Evolutionary conservation across 345 rosid species (phyloP), one percentile per base, ranked within the genome.

Genomic region (Brassica incana): DNA sequence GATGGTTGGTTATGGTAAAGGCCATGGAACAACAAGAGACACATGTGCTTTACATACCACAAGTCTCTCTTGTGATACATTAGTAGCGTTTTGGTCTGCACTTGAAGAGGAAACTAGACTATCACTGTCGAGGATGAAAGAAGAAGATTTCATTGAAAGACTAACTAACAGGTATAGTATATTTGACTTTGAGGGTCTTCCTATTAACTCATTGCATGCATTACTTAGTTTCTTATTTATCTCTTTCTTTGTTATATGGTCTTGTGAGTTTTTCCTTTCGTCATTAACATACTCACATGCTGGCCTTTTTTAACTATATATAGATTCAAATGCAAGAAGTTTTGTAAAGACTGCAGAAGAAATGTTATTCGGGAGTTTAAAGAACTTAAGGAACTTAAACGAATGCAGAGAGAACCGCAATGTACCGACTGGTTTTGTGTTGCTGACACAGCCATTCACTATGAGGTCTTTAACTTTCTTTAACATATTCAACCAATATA

Each of bases 271-370:
- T 50, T 45, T 12, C 64, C 12, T 79, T 60, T 43, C 72, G 27
- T 36, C 54, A 27, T 40, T 80, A 71, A 75, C 50, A 64, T 29
- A 54, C 18, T 38, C 54, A 43, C 50, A 43, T 43, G 50, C 50
- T 43, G 50, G 4, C 25, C 25, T 23, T 11, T 71, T 80, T 63
- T 80, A 64, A 40, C 25, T 23, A 70, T 32, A 33, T 77, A 72
- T 91, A 95, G 99, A 90, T 95, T 95, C 82, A 98, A 95, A 81
- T 88, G 95, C 95, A 95, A 95, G 86, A 90, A 95, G 80, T 95
- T 95, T 88, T 95, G 99, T 81, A 88, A 97, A 90, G 99, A 95
- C 83, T 95, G 99, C 82, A 88, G 99, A 84, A 85, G 95, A 69
- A 95, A 95, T 67, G 99, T 95, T 69, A 93, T 93, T 80, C 95